phyloP scores from a whole-genome alignment of 73 alveolate genomes.

The Paramecium sexaurelia region DNA sequence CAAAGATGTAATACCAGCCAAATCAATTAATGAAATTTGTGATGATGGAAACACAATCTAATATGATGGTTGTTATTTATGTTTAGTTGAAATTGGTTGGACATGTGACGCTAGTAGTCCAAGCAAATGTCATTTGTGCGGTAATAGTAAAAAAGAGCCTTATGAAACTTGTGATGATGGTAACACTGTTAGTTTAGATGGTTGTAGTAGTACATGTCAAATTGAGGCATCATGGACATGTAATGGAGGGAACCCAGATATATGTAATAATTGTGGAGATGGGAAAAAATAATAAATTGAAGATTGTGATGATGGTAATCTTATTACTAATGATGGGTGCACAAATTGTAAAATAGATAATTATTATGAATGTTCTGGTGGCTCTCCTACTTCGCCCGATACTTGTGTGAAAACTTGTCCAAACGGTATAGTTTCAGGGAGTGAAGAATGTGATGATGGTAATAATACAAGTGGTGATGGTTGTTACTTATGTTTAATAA shows the following conservation, averaged over 20 bases:
- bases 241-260: slow-evolving; percentile 53
- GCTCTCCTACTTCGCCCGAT: slow-evolving; percentile 51
- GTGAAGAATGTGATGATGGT: slow-evolving; percentile 64
- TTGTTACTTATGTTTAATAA: background rate
- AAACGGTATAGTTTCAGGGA: slow-evolving; percentile 51
- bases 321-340: slow-evolving; percentile 59
- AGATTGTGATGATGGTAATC: slow-evolving; percentile 76
- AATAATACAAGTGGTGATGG: slow-evolving; percentile 32
- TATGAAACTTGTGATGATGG: slow-evolving; percentile 77
- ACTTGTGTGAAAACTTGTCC: background rate
- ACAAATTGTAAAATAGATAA: background rate
- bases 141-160: slow-evolving; percentile 62
- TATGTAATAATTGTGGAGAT: slow-evolving; percentile 54
- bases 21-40: slow-evolving; percentile 46
- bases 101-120: slow-evolving; percentile 61
- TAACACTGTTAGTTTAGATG: slow-evolving; percentile 67
- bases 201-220: slow-evolving; percentile 66
- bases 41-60: slow-evolving; percentile 65
- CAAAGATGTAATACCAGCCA: background rate
- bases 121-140: slow-evolving; percentile 57
- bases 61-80: slow-evolving; percentile 69
- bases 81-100: slow-evolving; percentile 76
- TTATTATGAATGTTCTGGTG: slow-evolving; percentile 37
- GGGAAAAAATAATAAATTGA: slow-evolving; percentile 51
- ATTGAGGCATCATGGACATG: slow-evolving; percentile 71